Evolutionary conservation across 345 rosid genomes (phyloP).

Genomic region (Arabidopsis suecica): DNA sequence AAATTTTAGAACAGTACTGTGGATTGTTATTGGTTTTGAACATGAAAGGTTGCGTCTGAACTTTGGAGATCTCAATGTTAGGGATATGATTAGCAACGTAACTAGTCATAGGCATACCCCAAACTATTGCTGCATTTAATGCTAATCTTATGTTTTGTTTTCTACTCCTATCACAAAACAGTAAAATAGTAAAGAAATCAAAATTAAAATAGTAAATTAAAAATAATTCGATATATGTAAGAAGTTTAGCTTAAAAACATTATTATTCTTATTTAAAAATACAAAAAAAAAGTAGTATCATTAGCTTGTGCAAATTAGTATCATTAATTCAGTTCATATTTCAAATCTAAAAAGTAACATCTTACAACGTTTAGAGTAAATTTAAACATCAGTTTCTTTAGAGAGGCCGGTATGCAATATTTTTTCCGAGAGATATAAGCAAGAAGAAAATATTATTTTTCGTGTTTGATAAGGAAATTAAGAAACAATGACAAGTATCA

Average conservation of each 20-base stretch:
- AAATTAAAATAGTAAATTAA: neutral
- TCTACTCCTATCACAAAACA: neutral
- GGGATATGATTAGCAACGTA: slow-evolving; percentile 15
- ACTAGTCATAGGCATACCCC: slow-evolving; percentile 10
- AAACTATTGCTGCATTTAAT: slow-evolving; percentile 2
- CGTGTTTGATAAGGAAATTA: slow-evolving; percentile 18
- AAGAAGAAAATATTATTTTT: neutral
- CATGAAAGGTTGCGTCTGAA: slow-evolving; percentile 18
- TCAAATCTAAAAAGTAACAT: neutral
- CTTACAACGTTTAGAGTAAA: neutral
- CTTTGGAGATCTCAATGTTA: slow-evolving; percentile 26
- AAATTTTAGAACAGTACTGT: neutral
- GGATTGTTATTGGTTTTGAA: slow-evolving; percentile 2
- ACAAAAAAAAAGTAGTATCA: neutral
- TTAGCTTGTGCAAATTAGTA: neutral
- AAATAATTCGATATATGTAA: neutral
- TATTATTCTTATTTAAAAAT: neutral
- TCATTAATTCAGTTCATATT: neutral
- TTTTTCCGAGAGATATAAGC: neutral
- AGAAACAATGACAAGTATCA: slow-evolving; percentile 21
- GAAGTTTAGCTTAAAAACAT: neutral
- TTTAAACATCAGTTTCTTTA: neutral
- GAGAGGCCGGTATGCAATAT: neutral
- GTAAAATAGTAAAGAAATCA: neutral
- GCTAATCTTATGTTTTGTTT: neutral